Base-by-base conservation (phyloP, 352 stramenopile genomes). In the Globisporangium megalacanthum region DNA sequence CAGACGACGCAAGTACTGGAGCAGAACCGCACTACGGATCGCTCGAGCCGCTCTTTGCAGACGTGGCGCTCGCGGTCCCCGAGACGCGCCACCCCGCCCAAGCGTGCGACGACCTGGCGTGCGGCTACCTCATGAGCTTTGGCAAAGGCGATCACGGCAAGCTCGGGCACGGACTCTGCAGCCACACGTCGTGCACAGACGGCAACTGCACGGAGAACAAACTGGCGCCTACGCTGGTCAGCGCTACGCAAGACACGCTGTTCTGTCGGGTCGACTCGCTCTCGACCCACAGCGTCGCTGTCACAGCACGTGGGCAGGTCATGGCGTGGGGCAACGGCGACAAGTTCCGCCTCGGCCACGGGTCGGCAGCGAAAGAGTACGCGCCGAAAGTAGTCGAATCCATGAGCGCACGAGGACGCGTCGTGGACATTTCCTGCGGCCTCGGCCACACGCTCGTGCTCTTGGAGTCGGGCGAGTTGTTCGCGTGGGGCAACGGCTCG, bases 131-230 rank as follows among this genome's bases (percentile, higher is more conserved):
- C n/a, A 80, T 93, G 68, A 93, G 77, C 44, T 94, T 94, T 54
- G 84, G 84, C 10, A 92, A 94, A 50, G 84, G 84, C 2, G 84
- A 92, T 41, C 84, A 94, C 36, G 84, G 84, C 8, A 92, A 94
- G 36, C 72, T 94, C 0, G 84, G 84, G 2, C 84, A 92, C 51
- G 84, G 84, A 0, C 79, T 84, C 50, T 94, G 84, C 49, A 74
- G 57, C 1, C 84, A 92, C 51, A 49, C 68, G 5, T 65, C 69
- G 1, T 94, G 84, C 35, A 56, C 82, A 15, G 84, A 94, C 25
- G 73, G 72, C 3, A 91, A 92, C 33, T 94, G 84, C 50, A 92
- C 83, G 0, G 84, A 94, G 56, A 94, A 94, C 68, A 94, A 94
- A 52, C 68, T 41, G 31, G 62, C 75, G 0, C 82, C 84, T 2